phyloP scores from a whole-genome alignment of 2,329 filamentous ascomycete genomes.

The Myotisia sp. region DNA sequence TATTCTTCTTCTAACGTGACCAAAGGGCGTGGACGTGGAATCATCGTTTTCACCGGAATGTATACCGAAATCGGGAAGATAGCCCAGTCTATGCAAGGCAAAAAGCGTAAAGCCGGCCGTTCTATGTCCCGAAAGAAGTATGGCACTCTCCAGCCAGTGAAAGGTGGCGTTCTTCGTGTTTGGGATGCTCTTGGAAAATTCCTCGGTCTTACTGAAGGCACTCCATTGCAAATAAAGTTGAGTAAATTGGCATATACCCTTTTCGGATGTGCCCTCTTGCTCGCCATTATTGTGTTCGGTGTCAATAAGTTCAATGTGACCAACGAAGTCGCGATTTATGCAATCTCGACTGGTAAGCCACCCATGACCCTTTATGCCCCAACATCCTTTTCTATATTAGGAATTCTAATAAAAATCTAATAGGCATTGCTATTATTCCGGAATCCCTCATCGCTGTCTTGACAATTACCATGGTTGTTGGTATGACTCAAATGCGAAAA shows the following conservation, averaged over 20 bases:
- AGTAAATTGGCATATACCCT: slow-evolving; percentile 72
- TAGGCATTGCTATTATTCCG: slow-evolving; percentile 45
- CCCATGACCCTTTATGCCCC: no score
- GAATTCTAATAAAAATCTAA: no score
- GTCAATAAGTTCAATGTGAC: slow-evolving; percentile 43
- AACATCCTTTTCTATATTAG: no score
- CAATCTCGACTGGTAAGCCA: slow-evolving; percentile 36
- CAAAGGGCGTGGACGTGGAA: slow-evolving; percentile 43
- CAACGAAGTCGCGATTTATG: slow-evolving; percentile 46
- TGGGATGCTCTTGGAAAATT: slow-evolving; percentile 40
- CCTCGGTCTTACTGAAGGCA: slow-evolving; percentile 53
- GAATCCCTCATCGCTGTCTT: slow-evolving; percentile 49
- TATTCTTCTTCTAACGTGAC: slow-evolving; percentile 48
- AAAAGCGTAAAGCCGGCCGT: slow-evolving; percentile 28
- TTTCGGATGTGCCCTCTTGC: slow-evolving; percentile 54
- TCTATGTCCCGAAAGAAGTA: slow-evolving; percentile 35
- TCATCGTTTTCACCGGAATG: slow-evolving; percentile 48
- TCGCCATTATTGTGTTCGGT: slow-evolving; percentile 49
- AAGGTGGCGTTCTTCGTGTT: slow-evolving; percentile 36
- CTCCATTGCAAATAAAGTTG: slow-evolving; percentile 70
- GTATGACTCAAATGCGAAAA: slow-evolving; percentile 40
- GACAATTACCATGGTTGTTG: slow-evolving; percentile 47
- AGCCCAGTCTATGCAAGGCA: slow-evolving; percentile 42
- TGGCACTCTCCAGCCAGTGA: slow-evolving; percentile 31
- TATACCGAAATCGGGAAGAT: slow-evolving; percentile 48